Evolutionary conservation across 768 basidiomycete genomes (phyloP).

Genomic region (Serpula lacrymans): DNA sequence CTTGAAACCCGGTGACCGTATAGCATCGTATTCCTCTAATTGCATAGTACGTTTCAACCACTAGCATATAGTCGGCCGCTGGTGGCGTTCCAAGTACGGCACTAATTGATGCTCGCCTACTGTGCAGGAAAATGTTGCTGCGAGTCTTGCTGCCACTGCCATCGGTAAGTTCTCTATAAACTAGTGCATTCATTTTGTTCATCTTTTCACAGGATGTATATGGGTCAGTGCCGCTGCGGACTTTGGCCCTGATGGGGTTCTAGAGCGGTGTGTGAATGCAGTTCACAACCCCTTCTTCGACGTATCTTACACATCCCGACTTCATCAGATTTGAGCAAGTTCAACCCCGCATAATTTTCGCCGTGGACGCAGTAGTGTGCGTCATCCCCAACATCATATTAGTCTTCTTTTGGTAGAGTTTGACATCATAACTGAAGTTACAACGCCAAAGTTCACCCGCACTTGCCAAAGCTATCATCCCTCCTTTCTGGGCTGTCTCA

Average conservation of each 20-base stretch:
- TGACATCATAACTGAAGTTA: constrained; percentile 41
- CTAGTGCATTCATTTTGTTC: neutral
- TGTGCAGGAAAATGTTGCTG: constrained; percentile 61
- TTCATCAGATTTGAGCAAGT: constrained; percentile 76
- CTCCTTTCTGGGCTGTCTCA: constrained; percentile 60
- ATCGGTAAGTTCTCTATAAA: constrained; percentile 37
- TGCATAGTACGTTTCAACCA: constrained; percentile 54
- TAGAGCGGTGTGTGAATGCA: constrained; percentile 53
- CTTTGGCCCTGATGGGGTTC: constrained; percentile 75
- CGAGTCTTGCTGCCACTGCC: constrained; percentile 65
- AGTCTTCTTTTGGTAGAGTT: neutral
- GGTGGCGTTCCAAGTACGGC: too few relatives aligned
- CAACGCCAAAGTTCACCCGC: constrained; percentile 66
- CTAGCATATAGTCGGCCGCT: constrained; percentile 7
- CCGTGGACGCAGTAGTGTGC: constrained; percentile 69
- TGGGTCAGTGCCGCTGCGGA: constrained; percentile 84
- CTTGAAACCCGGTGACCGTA: constrained; percentile 61
- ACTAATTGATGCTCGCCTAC: neutral
- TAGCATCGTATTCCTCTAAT: constrained; percentile 77
- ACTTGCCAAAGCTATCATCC: constrained; percentile 58
- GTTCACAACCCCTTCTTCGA: too few relatives aligned
- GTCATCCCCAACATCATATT: constrained; percentile 16
- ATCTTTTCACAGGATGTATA: constrained; percentile 45
- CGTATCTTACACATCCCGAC: too few relatives aligned
- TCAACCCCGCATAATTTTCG: constrained; percentile 66